These are phyloP conservation scores for Aspergillus caelatus DNA, from an alignment of 2,329 filamentous ascomycete species.

Conservation along the genomic window DNA sequence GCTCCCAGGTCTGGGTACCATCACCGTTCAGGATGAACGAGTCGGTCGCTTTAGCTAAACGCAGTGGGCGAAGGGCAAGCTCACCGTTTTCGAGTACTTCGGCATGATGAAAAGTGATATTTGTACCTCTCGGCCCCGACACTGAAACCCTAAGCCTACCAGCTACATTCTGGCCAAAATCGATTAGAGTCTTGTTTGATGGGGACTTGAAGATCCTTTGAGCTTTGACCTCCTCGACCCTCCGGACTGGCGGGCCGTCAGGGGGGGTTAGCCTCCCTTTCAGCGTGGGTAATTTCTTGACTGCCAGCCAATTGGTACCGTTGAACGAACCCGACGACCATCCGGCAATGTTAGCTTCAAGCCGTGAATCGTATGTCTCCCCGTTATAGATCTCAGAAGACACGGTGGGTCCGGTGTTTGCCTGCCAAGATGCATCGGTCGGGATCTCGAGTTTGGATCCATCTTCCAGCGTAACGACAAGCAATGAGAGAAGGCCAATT, in stretches of 20 bases:
- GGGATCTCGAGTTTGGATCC: slow-evolving; percentile 14
- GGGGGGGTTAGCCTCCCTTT: slow-evolving; percentile 38
- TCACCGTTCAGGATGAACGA: slow-evolving; percentile 14
- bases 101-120: slow-evolving; percentile 31
- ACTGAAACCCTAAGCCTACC: slow-evolving; percentile 49
- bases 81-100: slow-evolving; percentile 48
- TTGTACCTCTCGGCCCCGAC: slow-evolving; percentile 19
- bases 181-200: slow-evolving; percentile 54
- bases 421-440: slow-evolving; percentile 17
- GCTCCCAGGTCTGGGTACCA: slow-evolving; percentile 42
- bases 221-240: slow-evolving; percentile 33
- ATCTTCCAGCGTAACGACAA: slow-evolving; percentile 8
- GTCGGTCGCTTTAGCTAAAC: slow-evolving; percentile 15
- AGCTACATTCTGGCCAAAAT: slow-evolving; percentile 63
- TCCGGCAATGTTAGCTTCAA: slow-evolving; percentile 27
- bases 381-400: slow-evolving; percentile 54
- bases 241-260: slow-evolving; percentile 50
- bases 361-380: slow-evolving; percentile 51
- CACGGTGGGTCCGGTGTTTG: slow-evolving; percentile 13
- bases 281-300: slow-evolving; percentile 12
- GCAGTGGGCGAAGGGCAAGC: slow-evolving; percentile 41
- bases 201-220: slow-evolving; percentile 34
- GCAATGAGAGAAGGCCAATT: slow-evolving; percentile 13
- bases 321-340: slow-evolving; percentile 34
- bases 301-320: slow-evolving; percentile 15